Conservation (phyloP, 176 grass and related monocot genomes). For the Triticum turgidum region DNA sequence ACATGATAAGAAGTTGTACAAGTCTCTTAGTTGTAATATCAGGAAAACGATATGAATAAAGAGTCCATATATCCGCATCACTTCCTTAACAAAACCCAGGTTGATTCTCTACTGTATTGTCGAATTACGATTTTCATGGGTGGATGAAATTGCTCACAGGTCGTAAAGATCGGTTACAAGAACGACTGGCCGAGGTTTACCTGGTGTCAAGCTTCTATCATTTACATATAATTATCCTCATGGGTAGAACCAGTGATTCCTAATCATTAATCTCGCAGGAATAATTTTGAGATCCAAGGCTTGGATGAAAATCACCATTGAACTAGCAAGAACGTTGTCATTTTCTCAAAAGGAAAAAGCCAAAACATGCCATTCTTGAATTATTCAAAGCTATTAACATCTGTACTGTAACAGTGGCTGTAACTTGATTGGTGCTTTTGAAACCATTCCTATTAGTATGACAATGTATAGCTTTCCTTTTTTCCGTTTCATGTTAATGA, state of each 20-base stretch:
- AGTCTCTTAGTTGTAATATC: background rate
- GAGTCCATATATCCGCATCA: background rate
- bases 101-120: background rate
- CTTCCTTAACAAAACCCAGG: background rate
- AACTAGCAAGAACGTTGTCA: background rate
- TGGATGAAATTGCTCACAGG: background rate
- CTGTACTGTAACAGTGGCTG: background rate
- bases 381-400: background rate
- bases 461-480: background rate
- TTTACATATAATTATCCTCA: constrained; percentile 16
- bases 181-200: background rate
- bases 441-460: constrained; percentile 15
- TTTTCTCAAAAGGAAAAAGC: background rate
- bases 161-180: background rate
- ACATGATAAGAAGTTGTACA: background rate
- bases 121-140: background rate
- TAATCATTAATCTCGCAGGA: background rate
- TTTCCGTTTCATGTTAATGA: background rate
- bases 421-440: background rate
- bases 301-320: background rate
- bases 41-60: constrained; percentile 1
- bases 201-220: background rate
- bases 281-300: background rate
- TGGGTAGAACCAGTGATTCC: background rate
- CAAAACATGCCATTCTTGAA: background rate